A percentile compares a stretch with the other conserved stretches of the same genome.
Conservation (phyloP, 495 filamentous ascomycete species). For the Xanthoparmelia taractica region DNA sequence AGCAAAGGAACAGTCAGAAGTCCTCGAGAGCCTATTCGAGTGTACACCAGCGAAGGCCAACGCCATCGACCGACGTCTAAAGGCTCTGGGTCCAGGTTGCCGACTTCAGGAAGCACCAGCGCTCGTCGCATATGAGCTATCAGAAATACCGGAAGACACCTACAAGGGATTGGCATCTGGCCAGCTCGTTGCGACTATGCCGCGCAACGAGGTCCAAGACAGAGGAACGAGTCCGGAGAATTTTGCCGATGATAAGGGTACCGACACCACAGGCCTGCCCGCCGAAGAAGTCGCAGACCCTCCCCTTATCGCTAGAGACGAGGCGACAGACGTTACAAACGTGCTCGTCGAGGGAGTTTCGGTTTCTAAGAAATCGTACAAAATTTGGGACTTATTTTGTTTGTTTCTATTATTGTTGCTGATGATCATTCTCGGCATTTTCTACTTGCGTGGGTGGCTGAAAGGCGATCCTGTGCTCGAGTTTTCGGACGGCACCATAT, state of each 20-base stretch:
- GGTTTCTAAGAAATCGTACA: too few relatives aligned
- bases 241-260: background rate
- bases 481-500: background rate
- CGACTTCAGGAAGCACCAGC: background rate
- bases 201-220: background rate
- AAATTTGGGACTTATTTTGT: too few relatives aligned
- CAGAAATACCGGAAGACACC: background rate
- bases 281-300: background rate
- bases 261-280: background rate
- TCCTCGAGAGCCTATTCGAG: background rate
- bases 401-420: too few relatives aligned
- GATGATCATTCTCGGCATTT: background rate
- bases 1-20: slow-evolving; percentile 1
- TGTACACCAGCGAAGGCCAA: background rate
- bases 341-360: background rate
- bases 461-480: background rate
- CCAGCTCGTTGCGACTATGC: slow-evolving; percentile 4
- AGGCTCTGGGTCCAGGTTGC: slow-evolving; percentile 4
- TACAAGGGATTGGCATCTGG: background rate
- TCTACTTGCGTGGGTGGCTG: background rate
- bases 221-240: background rate
- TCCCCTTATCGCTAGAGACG: background rate
- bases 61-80: slow-evolving; percentile 1
- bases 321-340: background rate
- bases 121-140: slow-evolving; percentile 1